Conservation (phyloP, 495 filamentous ascomycete genomes). For the Cladorrhinum samala region DNA sequence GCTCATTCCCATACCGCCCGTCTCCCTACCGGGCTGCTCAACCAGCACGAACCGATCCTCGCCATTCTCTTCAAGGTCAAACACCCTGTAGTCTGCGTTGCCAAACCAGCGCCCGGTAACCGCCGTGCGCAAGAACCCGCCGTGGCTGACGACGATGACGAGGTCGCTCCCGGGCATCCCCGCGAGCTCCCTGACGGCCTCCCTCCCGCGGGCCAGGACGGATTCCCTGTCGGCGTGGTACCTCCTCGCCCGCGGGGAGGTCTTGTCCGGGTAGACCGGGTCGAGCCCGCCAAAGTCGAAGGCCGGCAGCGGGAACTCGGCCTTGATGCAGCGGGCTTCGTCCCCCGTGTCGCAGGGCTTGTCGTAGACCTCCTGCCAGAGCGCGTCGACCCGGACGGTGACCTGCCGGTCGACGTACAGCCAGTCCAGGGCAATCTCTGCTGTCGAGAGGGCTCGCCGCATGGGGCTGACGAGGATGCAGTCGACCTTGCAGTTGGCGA, state of each 20-base stretch:
- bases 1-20: constrained; percentile 11
- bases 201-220: constrained; percentile 41
- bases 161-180: constrained; percentile 40
- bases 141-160: constrained; percentile 52
- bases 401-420: constrained; percentile 38
- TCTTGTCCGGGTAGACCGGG: constrained; percentile 49
- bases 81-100: constrained; percentile 56
- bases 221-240: constrained; percentile 42
- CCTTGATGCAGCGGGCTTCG: constrained; percentile 27
- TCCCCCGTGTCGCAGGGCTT: constrained; percentile 53
- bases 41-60: constrained; percentile 23
- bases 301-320: constrained; percentile 36
- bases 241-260: constrained; percentile 25
- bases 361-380: constrained; percentile 48
- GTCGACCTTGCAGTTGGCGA: constrained; percentile 38
- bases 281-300: constrained; percentile 47
- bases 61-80: constrained; percentile 41
- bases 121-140: constrained; percentile 45
- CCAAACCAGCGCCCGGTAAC: constrained; percentile 41
- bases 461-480: constrained; percentile 51
- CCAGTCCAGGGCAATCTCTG: constrained; percentile 42
- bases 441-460: constrained; percentile 50
- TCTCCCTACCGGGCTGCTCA: constrained; percentile 20
- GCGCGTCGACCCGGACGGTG: constrained; percentile 42
- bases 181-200: constrained; percentile 37